Base-by-base conservation (phyloP, 1,284 basidiomycete species). In the Puccinia triticina region DNA sequence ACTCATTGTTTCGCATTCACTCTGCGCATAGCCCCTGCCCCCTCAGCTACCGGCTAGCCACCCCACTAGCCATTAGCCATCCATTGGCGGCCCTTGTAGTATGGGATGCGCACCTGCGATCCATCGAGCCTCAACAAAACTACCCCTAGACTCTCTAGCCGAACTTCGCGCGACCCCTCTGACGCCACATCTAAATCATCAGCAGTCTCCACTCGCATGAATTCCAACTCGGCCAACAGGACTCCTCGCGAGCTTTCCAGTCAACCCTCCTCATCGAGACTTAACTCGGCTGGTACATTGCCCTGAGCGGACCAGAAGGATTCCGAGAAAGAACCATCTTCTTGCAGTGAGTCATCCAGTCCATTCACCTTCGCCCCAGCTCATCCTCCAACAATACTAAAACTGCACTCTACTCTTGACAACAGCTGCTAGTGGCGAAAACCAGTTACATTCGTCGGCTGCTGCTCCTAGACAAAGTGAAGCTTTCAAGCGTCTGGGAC, bases 401-500 rank as follows among this genome's bases (percentile, higher is more conserved):
- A n/a, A n/a, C n/a, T n/a, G n/a, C n/a, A n/a, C n/a, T n/a, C n/a
- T n/a, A n/a, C n/a, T n/a, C n/a, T n/a, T n/a, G n/a, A n/a, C n/a
- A n/a, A n/a, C n/a, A 67, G 64, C 64, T 43, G 37, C 64, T 40
- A 67, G 64, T 67, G 64, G 64, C 64, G 37, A 67, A 26, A 67
- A 43, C 64, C 43, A 72, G 3, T 32, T 74, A 66, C 79, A 82
- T 64, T 73, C 80, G 29, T 82, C 72, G 14, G 71, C 80, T 34
- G 61, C 71, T 50, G 72, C 80, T 66, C 80, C 80, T 1, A 82
- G 80, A 57, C 55, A 74, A 57, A 82, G 57, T 69, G 80, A 82
- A 55, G 80, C 72, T 50, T 82, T 82, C 61, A 74, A 75, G 37
- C 40, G 72, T 29, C 46, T 82, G 21, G 80, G 80, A 26, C 80